These are phyloP conservation scores for Seiridium cupressi DNA, from an alignment of 2,329 filamentous ascomycete species.

Conservation along the genomic window DNA sequence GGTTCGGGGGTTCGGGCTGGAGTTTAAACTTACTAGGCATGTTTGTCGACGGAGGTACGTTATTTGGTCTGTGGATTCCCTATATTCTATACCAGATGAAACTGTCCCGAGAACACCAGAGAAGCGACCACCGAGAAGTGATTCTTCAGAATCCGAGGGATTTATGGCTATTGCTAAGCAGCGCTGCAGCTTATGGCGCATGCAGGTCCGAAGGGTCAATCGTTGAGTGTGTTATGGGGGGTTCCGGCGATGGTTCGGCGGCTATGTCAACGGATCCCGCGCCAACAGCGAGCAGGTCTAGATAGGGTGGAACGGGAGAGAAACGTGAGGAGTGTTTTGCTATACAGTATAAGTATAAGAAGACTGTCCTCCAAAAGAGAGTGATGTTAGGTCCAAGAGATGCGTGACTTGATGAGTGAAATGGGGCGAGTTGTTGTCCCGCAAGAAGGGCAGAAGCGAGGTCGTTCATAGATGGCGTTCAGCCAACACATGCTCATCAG, in stretches of 20 bases:
- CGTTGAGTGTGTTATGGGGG: background rate
- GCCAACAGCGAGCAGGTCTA: background rate
- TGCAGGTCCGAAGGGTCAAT: background rate
- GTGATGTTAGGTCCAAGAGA: too few species aligned
- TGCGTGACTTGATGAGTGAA: too few species aligned
- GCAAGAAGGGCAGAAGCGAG: background rate
- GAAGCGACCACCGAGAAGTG: too few species aligned
- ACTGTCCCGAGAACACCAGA: too few species aligned
- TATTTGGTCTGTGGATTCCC: background rate
- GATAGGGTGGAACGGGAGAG: too few species aligned
- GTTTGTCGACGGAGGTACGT: background rate
- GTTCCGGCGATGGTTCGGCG: background rate
- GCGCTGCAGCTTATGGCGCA: background rate
- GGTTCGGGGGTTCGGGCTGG: background rate
- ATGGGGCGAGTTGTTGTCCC: background rate
- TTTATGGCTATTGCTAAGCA: background rate
- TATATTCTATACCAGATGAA: background rate
- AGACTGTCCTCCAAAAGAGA: too few species aligned
- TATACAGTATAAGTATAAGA: too few species aligned
- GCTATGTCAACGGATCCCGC: background rate
- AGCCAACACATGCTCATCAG: background rate
- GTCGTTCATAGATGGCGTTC: background rate
- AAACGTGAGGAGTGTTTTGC: too few species aligned
- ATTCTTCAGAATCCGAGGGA: background rate
- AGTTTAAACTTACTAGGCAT: slow-evolving; percentile 5